Base-by-base conservation (phyloP, 352 stramenopile genomes). In the Phytophthora pisi region DNA sequence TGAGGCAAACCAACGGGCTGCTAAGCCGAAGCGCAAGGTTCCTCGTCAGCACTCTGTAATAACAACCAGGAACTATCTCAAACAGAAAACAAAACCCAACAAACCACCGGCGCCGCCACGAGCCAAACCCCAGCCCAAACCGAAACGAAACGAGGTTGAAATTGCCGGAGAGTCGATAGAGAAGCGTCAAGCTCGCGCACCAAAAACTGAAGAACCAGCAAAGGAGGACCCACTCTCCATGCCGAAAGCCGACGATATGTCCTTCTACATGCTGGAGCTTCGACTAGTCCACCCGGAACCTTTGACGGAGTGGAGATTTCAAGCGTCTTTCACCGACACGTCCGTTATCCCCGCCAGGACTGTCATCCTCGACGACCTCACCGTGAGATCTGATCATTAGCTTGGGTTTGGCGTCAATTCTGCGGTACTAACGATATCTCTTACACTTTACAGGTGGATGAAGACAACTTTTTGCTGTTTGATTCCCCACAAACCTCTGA, bases 261-360 rank as follows among this genome's bases (percentile, higher is more conserved):
- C 72, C 3, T 90, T 90, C 46, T 90, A 90, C 46, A 74, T 65
- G 46, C 55, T 90, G 28, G 81, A 90, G 42, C 56, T 90, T 18
- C 66, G 77, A 0, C 51, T 90, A 7, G 73, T 86, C 0, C 74
- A 90, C 16, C 62, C 77, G 9, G 59, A 76, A 26, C 66, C 68
- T 20, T 66, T 90, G 15, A 52, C 47, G 15, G 24, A 64, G 1
- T 90, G 81, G 79, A 58, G 64, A 0, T 90, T 90, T 50, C 72
- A 72, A 13, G 81, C 70, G 0, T 66, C 68, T 16, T 90, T 90
- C 58, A 82, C 71, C 0, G 80, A 90, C 24, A 56, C 74, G 8
- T 84, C 69, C 9, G 66, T 75, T 3, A 47, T 54, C 4, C 56
- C 69, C 23, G 42, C 51, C 2, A 64, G 68, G 15, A 72, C 69